Percentiles rank a stretch among this genome's conserved stretches.
phyloP scores from a whole-genome alignment of 2,329 filamentous ascomycete genomes.

The Beauveria caledonica region DNA sequence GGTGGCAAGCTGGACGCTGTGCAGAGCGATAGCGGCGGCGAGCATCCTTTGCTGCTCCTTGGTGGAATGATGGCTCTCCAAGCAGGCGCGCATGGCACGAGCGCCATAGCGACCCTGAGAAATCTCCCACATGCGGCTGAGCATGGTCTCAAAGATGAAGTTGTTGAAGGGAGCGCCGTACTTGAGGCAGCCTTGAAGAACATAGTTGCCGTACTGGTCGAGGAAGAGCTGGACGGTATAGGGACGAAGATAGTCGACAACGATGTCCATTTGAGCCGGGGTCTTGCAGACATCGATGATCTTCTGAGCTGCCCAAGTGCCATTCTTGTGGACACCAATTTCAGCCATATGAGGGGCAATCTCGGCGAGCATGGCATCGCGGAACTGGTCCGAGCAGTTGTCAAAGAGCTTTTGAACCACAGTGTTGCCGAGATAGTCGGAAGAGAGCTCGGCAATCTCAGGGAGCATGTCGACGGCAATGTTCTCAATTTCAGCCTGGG shows the following conservation, averaged over 20 bases:
- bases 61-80: conserved; percentile 90
- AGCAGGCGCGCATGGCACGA: conserved; percentile 89
- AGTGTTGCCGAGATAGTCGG: conserved; percentile 95
- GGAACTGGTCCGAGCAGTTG: conserved; percentile 81
- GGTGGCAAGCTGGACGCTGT: conserved; percentile 92
- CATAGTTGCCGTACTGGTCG: conserved; percentile 98
- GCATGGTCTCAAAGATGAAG: conserved; percentile 97
- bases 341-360: conserved; percentile 90
- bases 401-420: conserved; percentile 99
- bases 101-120: conserved; percentile 90
- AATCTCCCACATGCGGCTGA: conserved; percentile 88
- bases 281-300: conserved; percentile 96
- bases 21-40: conserved; percentile 87
- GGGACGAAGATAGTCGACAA: conserved; percentile 74
- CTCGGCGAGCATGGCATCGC: conserved; percentile 82
- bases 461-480: conserved; percentile 92
- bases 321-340: conserved; percentile 98
- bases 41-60: conserved; percentile 95
- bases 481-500: conserved; percentile 79
- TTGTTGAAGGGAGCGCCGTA: conserved; percentile 85
- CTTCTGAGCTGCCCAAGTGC: conserved; percentile 98
- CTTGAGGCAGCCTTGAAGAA: conserved; percentile 90
- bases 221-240: conserved; percentile 90
- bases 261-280: conserved; percentile 70
- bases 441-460: conserved; percentile 89